Evolutionary conservation across 129 eudicot genomes (phyloP), one percentile per base, ranked within the genome.

Genomic region (Logfia minima): DNA sequence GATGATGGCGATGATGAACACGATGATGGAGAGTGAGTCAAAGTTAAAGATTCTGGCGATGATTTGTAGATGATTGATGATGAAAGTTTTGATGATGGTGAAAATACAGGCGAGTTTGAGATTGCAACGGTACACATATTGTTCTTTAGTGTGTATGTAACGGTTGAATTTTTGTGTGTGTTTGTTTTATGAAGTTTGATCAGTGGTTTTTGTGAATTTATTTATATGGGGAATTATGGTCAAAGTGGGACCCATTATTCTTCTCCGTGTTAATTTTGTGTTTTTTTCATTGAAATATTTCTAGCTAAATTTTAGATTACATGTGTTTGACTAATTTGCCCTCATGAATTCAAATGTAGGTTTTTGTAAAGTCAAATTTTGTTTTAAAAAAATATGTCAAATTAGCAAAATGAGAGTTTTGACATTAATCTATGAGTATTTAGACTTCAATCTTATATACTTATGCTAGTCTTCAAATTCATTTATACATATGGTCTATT

Each of bases 51-150:
- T 28, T 83, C 90, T 8, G 90, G 87, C 0, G 90, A 83, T 0
- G 85, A 73, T 64, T 88, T 85, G 77, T 78, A 83, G 75, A 83
- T 79, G 4, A 85, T 72, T 3, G 86, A 76, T 4, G 86, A 66
- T 1, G 90, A 61, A 24, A 76, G 69, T 59, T 72, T 71, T 14
- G 81, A 29, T 1, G 90, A 76, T 16, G 96, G 96, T 4, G 97
- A 89, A 76, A 92, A 92, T 0, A 84, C 89, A 8, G 95, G 97
- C 3, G 97, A 89, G 78, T 22, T 86, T 51, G 93, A 86, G 65
- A 88, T 76, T 51, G 97, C 96, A 72, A 89, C 88, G 83, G 86
- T 71, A 80, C 92, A 89, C 77, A 75, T 86, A 62, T 58, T n/a
- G 53, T 29, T 69, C 41, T 24, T 68, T 41, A 61, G 31, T 7